phyloP scores from a whole-genome alignment of 768 basidiomycete genomes.

The Ramaria sp. region DNA sequence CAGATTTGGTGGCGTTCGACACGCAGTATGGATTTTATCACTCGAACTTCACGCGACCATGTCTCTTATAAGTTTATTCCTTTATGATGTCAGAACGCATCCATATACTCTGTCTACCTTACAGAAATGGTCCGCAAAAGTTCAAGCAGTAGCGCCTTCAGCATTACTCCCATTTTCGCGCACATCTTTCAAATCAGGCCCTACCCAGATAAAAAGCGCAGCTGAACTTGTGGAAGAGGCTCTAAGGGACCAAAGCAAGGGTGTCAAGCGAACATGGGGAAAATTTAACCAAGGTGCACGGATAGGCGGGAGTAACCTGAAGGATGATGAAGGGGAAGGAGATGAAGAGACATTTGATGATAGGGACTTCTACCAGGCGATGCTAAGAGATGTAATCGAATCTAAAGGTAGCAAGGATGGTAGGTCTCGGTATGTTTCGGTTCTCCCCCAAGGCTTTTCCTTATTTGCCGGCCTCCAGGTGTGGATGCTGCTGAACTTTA shows the following conservation, averaged over 20 bases:
- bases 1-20: slow-evolving; percentile 36
- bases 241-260: slow-evolving; percentile 42
- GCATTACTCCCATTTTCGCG: slow-evolving; percentile 59
- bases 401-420: slow-evolving; percentile 32
- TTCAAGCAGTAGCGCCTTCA: slow-evolving; percentile 82
- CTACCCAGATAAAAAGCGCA: slow-evolving; percentile 48
- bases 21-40: slow-evolving; percentile 30
- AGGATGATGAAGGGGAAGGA: slow-evolving; percentile 24
- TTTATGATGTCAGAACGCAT: slow-evolving; percentile 37
- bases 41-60: slow-evolving; percentile 4
- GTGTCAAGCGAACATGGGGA: slow-evolving; percentile 53
- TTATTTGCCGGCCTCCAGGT: background rate
- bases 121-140: slow-evolving; percentile 91
- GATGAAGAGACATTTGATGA: slow-evolving; percentile 65
- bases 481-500: slow-evolving; percentile 3
- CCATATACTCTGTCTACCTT: slow-evolving; percentile 67
- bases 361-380: slow-evolving; percentile 86
- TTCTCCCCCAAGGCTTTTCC: background rate
- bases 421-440: slow-evolving; percentile 25
- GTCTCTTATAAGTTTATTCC: background rate
- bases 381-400: slow-evolving; percentile 88
- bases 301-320: slow-evolving; percentile 25
- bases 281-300: slow-evolving; percentile 33
- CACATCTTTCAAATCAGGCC: slow-evolving; percentile 47
- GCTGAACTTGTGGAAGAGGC: slow-evolving; percentile 72